Percentiles rank a stretch among this genome's conserved stretches.
Evolutionary conservation across 139 green algal genomes (phyloP).

Genomic region (Chlamydomonas asymmetrica): DNA sequence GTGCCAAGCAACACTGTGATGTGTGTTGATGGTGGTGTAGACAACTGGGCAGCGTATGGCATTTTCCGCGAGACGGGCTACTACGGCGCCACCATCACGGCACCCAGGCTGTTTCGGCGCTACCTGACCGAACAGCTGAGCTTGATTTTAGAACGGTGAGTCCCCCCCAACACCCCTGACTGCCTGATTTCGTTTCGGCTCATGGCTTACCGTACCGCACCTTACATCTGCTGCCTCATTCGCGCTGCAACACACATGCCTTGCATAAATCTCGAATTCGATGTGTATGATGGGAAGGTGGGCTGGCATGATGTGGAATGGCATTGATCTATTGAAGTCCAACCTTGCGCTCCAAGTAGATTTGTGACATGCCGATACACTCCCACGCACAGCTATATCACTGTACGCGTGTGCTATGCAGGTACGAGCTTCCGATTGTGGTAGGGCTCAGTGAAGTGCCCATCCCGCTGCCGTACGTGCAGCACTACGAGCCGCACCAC

Average conservation of each 20-base stretch:
- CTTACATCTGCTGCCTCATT: neutral
- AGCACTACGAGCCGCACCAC: constrained; percentile 6
- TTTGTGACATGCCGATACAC: neutral
- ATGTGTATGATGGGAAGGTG: too few relatives aligned
- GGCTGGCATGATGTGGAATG: too few relatives aligned
- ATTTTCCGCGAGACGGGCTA: neutral
- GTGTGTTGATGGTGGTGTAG: too few relatives aligned
- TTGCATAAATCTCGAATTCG: neutral
- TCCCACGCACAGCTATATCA: neutral
- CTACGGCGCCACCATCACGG: constrained; percentile 6
- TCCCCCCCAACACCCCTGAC: neutral
- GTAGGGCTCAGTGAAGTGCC: neutral
- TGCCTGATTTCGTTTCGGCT: too few relatives aligned
- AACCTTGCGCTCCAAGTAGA: neutral
- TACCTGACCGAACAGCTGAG: neutral
- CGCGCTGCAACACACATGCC: neutral
- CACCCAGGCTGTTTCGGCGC: neutral
- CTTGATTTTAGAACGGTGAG: neutral
- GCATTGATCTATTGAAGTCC: too few relatives aligned
- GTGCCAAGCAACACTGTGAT: too few relatives aligned
- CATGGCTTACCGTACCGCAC: too few relatives aligned
- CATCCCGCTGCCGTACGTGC: constrained; percentile 12
- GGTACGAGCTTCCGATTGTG: neutral
- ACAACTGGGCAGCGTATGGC: constrained; percentile 9
- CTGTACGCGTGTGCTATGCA: neutral